Conservation (phyloP, 2,329 filamentous ascomycete genomes). For the Exophiala dermatitidis region DNA sequence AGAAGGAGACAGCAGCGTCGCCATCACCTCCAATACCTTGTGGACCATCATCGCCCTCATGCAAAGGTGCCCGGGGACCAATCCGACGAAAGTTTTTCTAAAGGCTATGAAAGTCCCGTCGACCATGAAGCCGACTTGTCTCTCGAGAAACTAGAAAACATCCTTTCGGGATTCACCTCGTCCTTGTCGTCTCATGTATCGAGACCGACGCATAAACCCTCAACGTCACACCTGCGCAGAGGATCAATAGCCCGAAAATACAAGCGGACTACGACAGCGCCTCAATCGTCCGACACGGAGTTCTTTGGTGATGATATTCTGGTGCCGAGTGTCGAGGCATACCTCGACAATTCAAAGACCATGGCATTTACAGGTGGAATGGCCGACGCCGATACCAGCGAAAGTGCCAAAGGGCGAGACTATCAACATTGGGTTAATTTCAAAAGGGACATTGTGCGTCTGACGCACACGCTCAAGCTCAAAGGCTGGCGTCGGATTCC, state of each 20-base stretch:
- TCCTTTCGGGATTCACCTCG: constrained; percentile 44
- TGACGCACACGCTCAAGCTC: constrained; percentile 79
- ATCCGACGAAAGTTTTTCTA: constrained; percentile 1
- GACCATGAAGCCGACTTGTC: constrained; percentile 44
- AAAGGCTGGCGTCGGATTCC: constrained; percentile 87
- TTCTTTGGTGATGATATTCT: constrained; percentile 66
- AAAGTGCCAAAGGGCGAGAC: constrained; percentile 55
- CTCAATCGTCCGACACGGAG: constrained; percentile 75
- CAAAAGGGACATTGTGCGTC: constrained; percentile 83
- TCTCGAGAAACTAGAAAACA: constrained; percentile 72
- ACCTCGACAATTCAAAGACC: constrained; percentile 85
- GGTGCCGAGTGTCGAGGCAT: constrained; percentile 78
- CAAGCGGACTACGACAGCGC: constrained; percentile 39
- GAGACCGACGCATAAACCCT: constrained; percentile 17
- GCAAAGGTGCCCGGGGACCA: constrained; percentile 28
- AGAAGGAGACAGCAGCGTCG: constrained; percentile 43
- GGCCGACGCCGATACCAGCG: constrained; percentile 40
- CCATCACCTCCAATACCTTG: constrained; percentile 33
- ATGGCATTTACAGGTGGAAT: constrained; percentile 62
- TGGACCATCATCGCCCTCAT: constrained; percentile 30
- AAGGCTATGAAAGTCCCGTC: neutral
- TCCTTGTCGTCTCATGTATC: constrained; percentile 25
- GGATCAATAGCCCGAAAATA: constrained; percentile 40
- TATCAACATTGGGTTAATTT: constrained; percentile 74
- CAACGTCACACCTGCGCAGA: constrained; percentile 33